Evolutionary conservation across 75 land plant genomes (phyloP).

Genomic region (Cunninghamia lanceolata): DNA sequence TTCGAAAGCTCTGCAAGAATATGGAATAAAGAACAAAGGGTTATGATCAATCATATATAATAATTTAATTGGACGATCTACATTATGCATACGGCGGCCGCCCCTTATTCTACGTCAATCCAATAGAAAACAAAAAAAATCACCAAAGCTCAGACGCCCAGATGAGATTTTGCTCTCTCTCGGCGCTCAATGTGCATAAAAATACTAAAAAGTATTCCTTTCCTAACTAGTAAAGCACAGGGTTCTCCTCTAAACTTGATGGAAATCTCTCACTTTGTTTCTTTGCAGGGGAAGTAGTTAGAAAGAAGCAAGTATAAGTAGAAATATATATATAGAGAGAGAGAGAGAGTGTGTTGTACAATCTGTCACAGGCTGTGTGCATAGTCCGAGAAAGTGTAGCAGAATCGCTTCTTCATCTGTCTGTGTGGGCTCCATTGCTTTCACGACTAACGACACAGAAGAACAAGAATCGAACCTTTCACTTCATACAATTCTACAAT

Average conservation of each 20-base stretch:
- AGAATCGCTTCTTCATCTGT: neutral
- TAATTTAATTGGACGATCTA: neutral
- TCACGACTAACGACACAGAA: constrained; percentile 11
- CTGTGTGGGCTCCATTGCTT: constrained; percentile 12
- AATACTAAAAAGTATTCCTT: neutral
- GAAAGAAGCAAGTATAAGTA: neutral
- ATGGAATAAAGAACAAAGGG: neutral
- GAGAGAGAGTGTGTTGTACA: neutral
- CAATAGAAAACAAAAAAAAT: neutral
- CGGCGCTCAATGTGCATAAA: constrained; percentile 9
- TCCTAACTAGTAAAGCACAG: neutral
- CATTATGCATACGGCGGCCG: constrained; percentile 7
- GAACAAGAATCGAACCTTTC: constrained; percentile 9
- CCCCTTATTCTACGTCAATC: neutral
- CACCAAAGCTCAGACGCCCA: neutral
- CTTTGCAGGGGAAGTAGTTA: neutral
- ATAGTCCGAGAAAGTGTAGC: constrained; percentile 11
- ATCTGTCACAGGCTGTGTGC: neutral
- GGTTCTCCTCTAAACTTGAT: neutral
- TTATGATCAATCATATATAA: neutral
- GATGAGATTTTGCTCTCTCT: neutral
- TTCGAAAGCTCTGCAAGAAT: neutral
- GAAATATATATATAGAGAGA: too few relatives aligned
- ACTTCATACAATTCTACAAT: neutral
- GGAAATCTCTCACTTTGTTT: neutral